These are phyloP conservation scores for Rhodamnia rubescens DNA, from an alignment of 345 rosid species.

Conservation along the genomic window DNA sequence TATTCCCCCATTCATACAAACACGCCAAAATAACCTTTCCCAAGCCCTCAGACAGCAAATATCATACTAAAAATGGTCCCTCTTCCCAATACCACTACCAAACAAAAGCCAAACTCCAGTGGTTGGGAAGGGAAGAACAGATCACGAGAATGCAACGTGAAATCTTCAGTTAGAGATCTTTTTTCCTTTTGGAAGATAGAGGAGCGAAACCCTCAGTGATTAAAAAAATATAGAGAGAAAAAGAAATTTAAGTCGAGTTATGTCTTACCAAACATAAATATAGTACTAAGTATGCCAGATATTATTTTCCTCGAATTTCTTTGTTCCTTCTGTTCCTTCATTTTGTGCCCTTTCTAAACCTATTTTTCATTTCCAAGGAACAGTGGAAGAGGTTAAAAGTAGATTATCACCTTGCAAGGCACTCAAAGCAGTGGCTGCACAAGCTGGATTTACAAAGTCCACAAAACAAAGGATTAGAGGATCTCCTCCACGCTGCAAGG, in stretches of 20 bases:
- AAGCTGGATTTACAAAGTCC: constrained; percentile 71
- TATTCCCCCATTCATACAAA: neutral
- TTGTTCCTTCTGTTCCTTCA: neutral
- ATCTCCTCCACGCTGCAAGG: constrained; percentile 73
- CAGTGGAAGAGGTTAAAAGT: neutral
- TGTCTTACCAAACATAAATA: neutral
- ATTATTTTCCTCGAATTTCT: neutral
- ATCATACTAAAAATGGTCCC: neutral
- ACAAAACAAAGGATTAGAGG: constrained; percentile 83
- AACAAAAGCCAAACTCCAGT: neutral
- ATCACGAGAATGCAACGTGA: neutral
- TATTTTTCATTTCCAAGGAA: neutral
- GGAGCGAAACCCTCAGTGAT: too few species aligned
- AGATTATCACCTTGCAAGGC: constrained; percentile 69
- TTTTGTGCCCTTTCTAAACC: neutral
- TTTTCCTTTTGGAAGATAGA: too few species aligned
- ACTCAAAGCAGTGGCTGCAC: constrained; percentile 86
- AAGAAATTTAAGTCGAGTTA: neutral
- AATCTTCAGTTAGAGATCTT: neutral
- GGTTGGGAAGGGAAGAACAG: neutral
- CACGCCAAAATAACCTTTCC: neutral
- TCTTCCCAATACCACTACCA: neutral
- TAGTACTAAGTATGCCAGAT: neutral
- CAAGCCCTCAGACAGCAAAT: neutral
- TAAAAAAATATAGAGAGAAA: too few species aligned